These are phyloP conservation scores for Pythium phragmiticola DNA, from an alignment of 352 stramenopile species.

Conservation along the genomic window DNA sequence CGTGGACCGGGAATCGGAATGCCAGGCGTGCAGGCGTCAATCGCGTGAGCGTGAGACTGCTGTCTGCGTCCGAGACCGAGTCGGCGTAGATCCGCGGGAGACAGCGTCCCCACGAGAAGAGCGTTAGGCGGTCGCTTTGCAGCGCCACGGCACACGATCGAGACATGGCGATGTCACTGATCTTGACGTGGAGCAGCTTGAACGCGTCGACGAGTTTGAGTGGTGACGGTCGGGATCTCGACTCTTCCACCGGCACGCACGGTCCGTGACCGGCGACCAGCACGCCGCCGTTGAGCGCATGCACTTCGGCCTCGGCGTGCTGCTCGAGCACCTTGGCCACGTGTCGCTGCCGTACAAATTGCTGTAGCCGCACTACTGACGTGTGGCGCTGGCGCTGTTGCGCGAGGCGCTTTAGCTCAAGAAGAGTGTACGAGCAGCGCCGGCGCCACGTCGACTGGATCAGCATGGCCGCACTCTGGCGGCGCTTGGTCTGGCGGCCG, in stretches of 20 bases:
- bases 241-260: slow-evolving; percentile 24
- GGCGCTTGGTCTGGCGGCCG: slow-evolving; percentile 33
- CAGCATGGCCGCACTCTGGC: slow-evolving; percentile 40
- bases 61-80: neutral
- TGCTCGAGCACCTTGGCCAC: slow-evolving; percentile 50
- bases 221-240: slow-evolving; percentile 9
- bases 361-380: slow-evolving; percentile 47
- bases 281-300: slow-evolving; percentile 57
- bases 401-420: slow-evolving; percentile 28
- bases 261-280: slow-evolving; percentile 48
- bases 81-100: slow-evolving; percentile 40
- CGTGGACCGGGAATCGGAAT: slow-evolving; percentile 28
- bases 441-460: slow-evolving; percentile 72
- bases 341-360: slow-evolving; percentile 48
- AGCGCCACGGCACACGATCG: slow-evolving; percentile 49
- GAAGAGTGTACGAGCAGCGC: slow-evolving; percentile 35
- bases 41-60: slow-evolving; percentile 13
- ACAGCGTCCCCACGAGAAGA: slow-evolving; percentile 57
- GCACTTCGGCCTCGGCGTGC: slow-evolving; percentile 47
- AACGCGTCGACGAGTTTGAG: slow-evolving; percentile 49
- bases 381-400: slow-evolving; percentile 41
- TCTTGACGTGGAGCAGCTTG: slow-evolving; percentile 38
- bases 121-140: slow-evolving; percentile 35
- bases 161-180: slow-evolving; percentile 36
- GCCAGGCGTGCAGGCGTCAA: slow-evolving; percentile 31